These are phyloP conservation scores for Bremia lactucae DNA, from an alignment of 352 stramenopile genomes.

Conservation along the genomic window DNA sequence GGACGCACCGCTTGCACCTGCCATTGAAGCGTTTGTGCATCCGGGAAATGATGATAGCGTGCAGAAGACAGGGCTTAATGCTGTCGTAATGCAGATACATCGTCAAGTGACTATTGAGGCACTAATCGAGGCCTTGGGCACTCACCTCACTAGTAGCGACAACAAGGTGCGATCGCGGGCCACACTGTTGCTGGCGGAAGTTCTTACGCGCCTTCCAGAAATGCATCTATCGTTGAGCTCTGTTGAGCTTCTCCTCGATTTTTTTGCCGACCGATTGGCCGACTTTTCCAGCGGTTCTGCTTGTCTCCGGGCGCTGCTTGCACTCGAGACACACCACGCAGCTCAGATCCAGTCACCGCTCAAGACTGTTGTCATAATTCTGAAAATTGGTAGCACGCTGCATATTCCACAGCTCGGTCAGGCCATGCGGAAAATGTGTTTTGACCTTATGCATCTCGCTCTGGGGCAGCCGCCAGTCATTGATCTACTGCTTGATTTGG, in stretches of 20 bases:
- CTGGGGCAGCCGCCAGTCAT: constrained; percentile 48
- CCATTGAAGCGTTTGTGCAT: constrained; percentile 81
- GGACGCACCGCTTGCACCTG: constrained; percentile 69
- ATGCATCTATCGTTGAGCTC: constrained; percentile 61
- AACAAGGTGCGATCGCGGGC: constrained; percentile 73
- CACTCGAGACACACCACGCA: constrained; percentile 59
- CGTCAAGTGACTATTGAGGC: constrained; percentile 63
- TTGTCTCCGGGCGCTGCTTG: constrained; percentile 66
- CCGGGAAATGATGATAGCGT: constrained; percentile 70
- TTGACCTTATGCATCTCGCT: constrained; percentile 66
- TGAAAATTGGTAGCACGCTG: constrained; percentile 51
- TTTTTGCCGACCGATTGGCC: constrained; percentile 75
- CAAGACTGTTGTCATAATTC: constrained; percentile 44
- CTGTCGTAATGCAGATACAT: constrained; percentile 82
- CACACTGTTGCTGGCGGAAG: constrained; percentile 78
- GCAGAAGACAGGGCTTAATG: constrained; percentile 84
- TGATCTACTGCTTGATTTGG: constrained; percentile 31
- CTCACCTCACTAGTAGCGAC: constrained; percentile 56
- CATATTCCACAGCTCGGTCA: constrained; percentile 78
- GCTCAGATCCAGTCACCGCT: constrained; percentile 38
- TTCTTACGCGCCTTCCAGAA: constrained; percentile 81
- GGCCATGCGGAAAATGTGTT: constrained; percentile 81
- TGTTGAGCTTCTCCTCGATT: constrained; percentile 67
- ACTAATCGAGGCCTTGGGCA: constrained; percentile 70
- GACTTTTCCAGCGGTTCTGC: constrained; percentile 77